Percentiles rank a stretch among this genome's conserved stretches.
phyloP scores from a whole-genome alignment of 768 basidiomycete genomes.

The Phylloporus rhodoxanthus region DNA sequence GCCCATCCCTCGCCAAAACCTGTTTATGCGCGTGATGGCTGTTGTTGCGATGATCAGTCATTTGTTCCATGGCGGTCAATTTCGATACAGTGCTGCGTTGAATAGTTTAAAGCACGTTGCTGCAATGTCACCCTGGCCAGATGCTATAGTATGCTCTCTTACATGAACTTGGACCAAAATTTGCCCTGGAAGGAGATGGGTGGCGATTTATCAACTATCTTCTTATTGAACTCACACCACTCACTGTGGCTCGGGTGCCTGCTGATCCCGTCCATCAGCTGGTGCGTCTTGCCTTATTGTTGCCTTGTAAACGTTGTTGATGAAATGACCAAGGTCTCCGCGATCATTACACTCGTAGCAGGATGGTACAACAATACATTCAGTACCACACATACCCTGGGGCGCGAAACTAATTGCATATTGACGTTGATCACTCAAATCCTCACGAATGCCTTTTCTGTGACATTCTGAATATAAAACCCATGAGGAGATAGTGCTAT shows the following conservation, averaged over 20 bases:
- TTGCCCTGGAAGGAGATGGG: slow-evolving; percentile 7
- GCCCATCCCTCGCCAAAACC: slow-evolving; percentile 3
- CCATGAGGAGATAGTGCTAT: slow-evolving; percentile 14
- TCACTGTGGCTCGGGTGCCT: slow-evolving; percentile 1
- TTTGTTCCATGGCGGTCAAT: slow-evolving; percentile 11
- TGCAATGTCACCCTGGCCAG: slow-evolving; percentile 10
- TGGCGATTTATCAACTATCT: slow-evolving; percentile 13
- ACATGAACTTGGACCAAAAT: slow-evolving; percentile 13
- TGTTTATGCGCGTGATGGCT: slow-evolving; percentile 13
- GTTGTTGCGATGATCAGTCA: slow-evolving; percentile 11
- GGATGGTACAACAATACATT: slow-evolving; percentile 5
- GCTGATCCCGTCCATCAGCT: slow-evolving; percentile 13
- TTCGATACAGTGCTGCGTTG: slow-evolving; percentile 8
- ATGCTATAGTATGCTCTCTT: slow-evolving; percentile 18
- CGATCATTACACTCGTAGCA: slow-evolving; percentile 7
- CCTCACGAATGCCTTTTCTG: not conserved
- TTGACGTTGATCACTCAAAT: not conserved
- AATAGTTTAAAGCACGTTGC: slow-evolving; percentile 9
- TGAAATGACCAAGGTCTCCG: slow-evolving; percentile 6
- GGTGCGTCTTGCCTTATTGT: slow-evolving; percentile 7
- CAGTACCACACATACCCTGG: slow-evolving; percentile 4
- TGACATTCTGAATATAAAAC: slow-evolving; percentile 8
- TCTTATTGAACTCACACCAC: slow-evolving; percentile 5
- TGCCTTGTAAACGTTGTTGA: slow-evolving; percentile 1
- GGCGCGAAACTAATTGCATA: not conserved